Evolutionary conservation across 768 basidiomycete species (phyloP), one percentile per base, ranked within the genome.

Genomic region (Boletus rubroflammeus): DNA sequence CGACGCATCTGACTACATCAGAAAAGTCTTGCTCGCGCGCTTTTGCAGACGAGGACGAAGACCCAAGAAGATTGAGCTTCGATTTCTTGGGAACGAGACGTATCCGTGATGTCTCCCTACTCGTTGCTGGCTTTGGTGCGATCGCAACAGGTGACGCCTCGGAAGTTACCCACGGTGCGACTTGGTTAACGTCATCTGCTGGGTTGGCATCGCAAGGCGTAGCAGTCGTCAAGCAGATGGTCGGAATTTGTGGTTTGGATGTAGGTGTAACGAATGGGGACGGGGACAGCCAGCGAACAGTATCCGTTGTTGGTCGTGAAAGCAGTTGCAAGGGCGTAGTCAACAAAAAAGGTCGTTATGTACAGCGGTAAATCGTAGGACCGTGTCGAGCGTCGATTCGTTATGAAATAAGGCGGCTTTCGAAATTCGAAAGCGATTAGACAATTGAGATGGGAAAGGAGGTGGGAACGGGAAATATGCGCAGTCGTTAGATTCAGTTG

Each of bases 51-150:
- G 62, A 58, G 44, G 54, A 66, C 10, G 63, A 61, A 13, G 64
- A 59, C 11, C 59, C 67, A 34, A 81, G 77, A n/a, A 81, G 69
- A 13, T 72, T 68, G 3, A 89, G 77, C 62, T 83, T 89, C 2
- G 82, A 84, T 63, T 87, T 88, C 72, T 87, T 89, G 15, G 85
- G 88, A 10, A 88, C 83, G 54, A 89, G 78, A n/a, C 79, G 78
- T 51, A 74, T 79, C 29, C 74, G 73, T 1, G 75, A 59, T 9
- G 53, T 53, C 25, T 66, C 55, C 26, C 55, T 55, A 23, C 28
- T 57, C 5, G 54, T 38, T 19, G 54, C 23, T 19, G 40, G 35
- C 47, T 72, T 67, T 0, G 72, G 66, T 6, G 78, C 69, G 28
- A 55, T 66, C 36, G 59, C 68, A 59, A 38, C 25, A 31, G 59